Conservation (phyloP, 495 filamentous ascomycete species). For the Penicillium coffeae region DNA sequence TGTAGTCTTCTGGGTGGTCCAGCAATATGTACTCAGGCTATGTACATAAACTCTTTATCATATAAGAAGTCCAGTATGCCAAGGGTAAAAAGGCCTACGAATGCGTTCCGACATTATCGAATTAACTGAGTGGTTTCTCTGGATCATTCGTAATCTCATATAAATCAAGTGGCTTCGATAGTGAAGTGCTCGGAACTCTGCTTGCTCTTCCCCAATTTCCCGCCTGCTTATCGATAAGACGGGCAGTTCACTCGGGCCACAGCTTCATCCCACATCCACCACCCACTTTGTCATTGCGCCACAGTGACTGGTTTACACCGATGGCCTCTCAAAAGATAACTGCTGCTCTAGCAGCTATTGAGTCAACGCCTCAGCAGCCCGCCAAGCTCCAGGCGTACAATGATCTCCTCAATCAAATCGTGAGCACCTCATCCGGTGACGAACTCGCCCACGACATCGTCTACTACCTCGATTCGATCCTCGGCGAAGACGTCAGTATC, state of each 20-base stretch:
- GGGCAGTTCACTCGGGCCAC: too few species aligned
- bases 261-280: conserved; percentile 2
- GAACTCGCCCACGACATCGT: conserved; percentile 62
- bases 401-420: conserved; percentile 60
- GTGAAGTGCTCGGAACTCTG: too few species aligned
- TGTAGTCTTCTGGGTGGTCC: too few species aligned
- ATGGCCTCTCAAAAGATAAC: conserved; percentile 61
- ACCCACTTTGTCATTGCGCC: background rate
- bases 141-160: too few species aligned
- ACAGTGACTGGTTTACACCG: background rate
- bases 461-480: conserved; percentile 63
- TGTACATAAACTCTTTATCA: too few species aligned
- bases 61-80: too few species aligned
- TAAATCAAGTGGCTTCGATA: background rate
- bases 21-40: too few species aligned
- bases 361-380: conserved; percentile 46
- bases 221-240: conserved; percentile 35
- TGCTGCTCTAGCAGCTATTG: conserved; percentile 51
- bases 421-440: conserved; percentile 49
- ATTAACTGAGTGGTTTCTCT: too few species aligned
- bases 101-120: too few species aligned
- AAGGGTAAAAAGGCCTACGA: too few species aligned
- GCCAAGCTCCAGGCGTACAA: conserved; percentile 62
- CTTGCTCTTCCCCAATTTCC: background rate
- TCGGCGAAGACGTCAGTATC: conserved; percentile 66